Percentiles rank a stretch among this genome's conserved stretches.
These are phyloP conservation scores for Astragalus membranaceus DNA, from an alignment of 306 rosid genomes.

Conservation along the genomic window DNA sequence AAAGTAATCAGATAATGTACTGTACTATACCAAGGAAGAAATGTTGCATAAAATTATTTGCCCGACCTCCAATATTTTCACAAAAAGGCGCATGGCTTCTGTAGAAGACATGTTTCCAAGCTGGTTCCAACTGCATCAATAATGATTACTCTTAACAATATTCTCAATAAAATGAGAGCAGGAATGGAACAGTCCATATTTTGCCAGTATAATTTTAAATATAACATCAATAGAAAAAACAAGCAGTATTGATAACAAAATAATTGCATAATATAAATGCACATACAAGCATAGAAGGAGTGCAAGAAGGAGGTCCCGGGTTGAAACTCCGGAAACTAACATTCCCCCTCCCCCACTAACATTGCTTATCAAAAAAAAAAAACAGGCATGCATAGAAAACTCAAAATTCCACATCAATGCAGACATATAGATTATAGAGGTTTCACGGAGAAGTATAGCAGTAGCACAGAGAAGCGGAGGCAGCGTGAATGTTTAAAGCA, in stretches of 20 bases:
- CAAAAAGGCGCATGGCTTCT: slow-evolving; percentile 98
- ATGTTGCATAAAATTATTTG: not conserved
- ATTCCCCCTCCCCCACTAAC: too few species aligned
- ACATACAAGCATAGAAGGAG: not conserved
- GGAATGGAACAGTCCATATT: not conserved
- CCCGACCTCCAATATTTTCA: slow-evolving; percentile 88
- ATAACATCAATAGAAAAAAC: not conserved
- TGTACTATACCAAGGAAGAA: not conserved
- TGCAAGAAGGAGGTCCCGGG: too few species aligned
- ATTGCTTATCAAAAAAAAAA: too few species aligned
- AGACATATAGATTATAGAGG: not conserved
- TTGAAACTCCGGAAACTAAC: too few species aligned
- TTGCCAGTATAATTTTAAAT: not conserved
- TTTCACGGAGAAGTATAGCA: not conserved
- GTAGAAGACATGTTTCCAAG: slow-evolving; percentile 78
- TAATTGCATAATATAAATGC: not conserved
- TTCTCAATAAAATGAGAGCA: slow-evolving; percentile 4
- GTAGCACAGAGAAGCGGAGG: slow-evolving; percentile 3
- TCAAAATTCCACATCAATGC: not conserved
- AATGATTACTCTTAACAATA: slow-evolving; percentile 11
- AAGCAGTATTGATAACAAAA: not conserved
- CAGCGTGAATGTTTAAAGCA: slow-evolving; percentile 1
- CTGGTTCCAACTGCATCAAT: slow-evolving; percentile 87
- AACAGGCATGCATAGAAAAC: not conserved
- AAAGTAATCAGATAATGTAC: slow-evolving; percentile 22